A percentile compares a stretch with the other conserved stretches of the same genome.
These are phyloP conservation scores for Gnomoniopsis sp. DNA, from an alignment of 2,329 filamentous ascomycete genomes.

Conservation along the genomic window DNA sequence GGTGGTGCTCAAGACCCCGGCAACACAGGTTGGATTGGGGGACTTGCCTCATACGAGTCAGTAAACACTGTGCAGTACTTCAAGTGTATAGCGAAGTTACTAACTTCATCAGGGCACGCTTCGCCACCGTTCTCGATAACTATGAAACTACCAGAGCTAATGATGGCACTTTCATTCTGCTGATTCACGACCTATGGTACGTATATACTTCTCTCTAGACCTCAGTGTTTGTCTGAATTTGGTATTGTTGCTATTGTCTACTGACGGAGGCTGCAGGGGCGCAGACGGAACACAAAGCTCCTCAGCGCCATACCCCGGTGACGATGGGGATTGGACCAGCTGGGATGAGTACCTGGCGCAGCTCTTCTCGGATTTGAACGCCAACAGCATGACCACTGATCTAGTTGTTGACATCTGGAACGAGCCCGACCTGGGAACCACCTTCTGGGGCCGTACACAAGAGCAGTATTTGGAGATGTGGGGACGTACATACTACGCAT, in stretches of 20 bases:
- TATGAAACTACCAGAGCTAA: slow-evolving; percentile 40
- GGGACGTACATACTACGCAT: slow-evolving; percentile 20
- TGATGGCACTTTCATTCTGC: slow-evolving; percentile 40
- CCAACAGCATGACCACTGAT: slow-evolving; percentile 33
- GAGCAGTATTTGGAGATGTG: slow-evolving; percentile 39
- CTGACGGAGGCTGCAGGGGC: slow-evolving; percentile 23
- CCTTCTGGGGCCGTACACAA: slow-evolving; percentile 35
- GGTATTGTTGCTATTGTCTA: no score
- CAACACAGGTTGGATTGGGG: slow-evolving; percentile 21
- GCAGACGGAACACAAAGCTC: slow-evolving; percentile 39
- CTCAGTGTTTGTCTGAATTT: no score
- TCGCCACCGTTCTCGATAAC: slow-evolving; percentile 41
- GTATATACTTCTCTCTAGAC: no score
- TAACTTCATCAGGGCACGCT: slow-evolving; percentile 26
- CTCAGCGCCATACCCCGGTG: slow-evolving; percentile 40
- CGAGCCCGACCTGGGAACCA: slow-evolving; percentile 39
- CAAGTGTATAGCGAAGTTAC: background rate
- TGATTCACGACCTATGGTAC: slow-evolving; percentile 42
- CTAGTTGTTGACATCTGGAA: slow-evolving; percentile 52
- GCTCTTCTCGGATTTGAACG: slow-evolving; percentile 31
- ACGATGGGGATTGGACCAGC: slow-evolving; percentile 44
- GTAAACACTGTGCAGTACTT: background rate
- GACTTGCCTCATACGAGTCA: slow-evolving; percentile 16
- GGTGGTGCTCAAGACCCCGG: slow-evolving; percentile 21
- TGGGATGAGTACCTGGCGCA: slow-evolving; percentile 40